These are phyloP conservation scores for Lactuca sativa DNA, from an alignment of 129 eudicot species.

Conservation along the genomic window DNA sequence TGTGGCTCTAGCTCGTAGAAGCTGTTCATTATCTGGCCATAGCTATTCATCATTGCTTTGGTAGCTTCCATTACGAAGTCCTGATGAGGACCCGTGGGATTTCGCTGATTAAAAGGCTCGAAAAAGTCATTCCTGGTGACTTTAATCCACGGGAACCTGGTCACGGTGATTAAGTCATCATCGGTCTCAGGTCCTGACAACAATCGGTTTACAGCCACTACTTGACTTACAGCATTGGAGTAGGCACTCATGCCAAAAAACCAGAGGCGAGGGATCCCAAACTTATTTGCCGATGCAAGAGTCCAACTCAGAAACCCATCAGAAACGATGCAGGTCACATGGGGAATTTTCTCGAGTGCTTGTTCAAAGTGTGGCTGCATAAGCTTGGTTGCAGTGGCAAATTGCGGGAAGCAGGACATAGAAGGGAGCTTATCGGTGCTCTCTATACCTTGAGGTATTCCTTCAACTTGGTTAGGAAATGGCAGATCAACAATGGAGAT, in stretches of 20 bases:
- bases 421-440: conserved; percentile 33
- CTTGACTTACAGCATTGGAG: background rate
- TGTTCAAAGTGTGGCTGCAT: conserved; percentile 55
- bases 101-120: conserved; percentile 18
- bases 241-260: conserved; percentile 53
- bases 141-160: conserved; percentile 51
- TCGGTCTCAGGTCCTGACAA: conserved; percentile 27
- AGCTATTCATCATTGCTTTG: conserved; percentile 17
- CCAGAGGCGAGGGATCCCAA: conserved; percentile 55
- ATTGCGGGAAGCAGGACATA: conserved; percentile 14
- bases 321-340: conserved; percentile 28
- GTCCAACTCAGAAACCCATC: conserved; percentile 62
- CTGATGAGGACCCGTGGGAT: conserved; percentile 2
- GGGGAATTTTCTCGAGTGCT: conserved; percentile 22
- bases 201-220: background rate
- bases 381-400: conserved; percentile 13
- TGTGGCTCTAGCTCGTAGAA: conserved; percentile 32
- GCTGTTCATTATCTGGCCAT: conserved; percentile 28
- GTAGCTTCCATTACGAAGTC: conserved; percentile 11
- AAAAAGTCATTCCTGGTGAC: conserved; percentile 53
- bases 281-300: conserved; percentile 40
- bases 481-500: conserved; percentile 43
- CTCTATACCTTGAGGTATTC: conserved; percentile 30
- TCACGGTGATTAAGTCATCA: conserved; percentile 42
- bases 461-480: conserved; percentile 38